Conservation (phyloP, 208 protist species). For the Leishmania tarentolae region DNA sequence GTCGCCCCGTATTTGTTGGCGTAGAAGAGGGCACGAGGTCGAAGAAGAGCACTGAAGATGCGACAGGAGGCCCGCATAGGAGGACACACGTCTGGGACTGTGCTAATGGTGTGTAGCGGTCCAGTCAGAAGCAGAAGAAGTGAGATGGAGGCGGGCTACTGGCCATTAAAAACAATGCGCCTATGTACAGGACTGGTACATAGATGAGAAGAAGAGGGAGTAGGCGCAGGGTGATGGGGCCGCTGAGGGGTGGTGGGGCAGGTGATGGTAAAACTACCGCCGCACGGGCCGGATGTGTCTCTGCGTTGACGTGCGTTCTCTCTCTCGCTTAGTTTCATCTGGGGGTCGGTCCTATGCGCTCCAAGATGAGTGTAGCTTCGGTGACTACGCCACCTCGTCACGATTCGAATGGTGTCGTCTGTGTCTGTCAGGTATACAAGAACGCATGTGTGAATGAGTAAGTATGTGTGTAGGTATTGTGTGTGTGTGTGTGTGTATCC, state of each 20-base stretch:
- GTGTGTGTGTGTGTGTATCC: neutral
- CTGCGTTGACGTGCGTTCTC: neutral
- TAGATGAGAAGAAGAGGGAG: neutral
- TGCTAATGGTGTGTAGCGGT: neutral
- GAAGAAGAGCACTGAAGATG: neutral
- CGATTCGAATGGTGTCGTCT: too few species aligned
- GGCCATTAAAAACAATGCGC: neutral
- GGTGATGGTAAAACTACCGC: neutral
- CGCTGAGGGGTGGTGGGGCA: neutral
- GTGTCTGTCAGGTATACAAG: neutral
- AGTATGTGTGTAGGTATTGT: too few species aligned
- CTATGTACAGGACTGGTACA: neutral
- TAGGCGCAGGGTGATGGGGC: neutral
- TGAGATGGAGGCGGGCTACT: too few species aligned
- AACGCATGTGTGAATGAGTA: too few species aligned
- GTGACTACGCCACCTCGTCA: too few species aligned
- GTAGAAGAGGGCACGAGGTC: neutral
- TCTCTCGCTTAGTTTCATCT: neutral
- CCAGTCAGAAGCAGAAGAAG: neutral
- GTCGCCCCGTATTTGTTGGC: neutral
- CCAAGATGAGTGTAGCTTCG: too few species aligned
- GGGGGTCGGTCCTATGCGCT: too few species aligned
- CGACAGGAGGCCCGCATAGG: neutral
- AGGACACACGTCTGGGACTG: neutral
- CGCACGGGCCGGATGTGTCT: neutral